A percentile compares a stretch with the other conserved stretches of the same genome.
phyloP scores from a whole-genome alignment of 495 filamentous ascomycete genomes.

The Penicillium arizonense region DNA sequence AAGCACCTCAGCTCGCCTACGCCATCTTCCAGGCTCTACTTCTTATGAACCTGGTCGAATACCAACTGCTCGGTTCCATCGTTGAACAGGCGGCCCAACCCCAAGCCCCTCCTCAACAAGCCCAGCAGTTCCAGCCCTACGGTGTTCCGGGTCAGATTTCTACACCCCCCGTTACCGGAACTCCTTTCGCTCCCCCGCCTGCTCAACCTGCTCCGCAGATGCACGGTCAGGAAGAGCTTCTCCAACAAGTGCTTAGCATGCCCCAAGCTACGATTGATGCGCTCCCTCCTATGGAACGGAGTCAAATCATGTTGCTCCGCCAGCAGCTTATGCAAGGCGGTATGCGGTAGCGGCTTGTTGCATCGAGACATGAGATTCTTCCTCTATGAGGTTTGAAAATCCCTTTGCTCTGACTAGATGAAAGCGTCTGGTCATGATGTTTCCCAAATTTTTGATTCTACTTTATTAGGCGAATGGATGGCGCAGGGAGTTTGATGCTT shows the following conservation, averaged over 20 bases:
- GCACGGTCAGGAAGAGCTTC: conserved; percentile 61
- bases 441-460: neutral
- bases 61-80: conserved; percentile 52
- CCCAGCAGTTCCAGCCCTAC: conserved; percentile 36
- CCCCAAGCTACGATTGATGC: conserved; percentile 72
- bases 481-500: conserved; percentile 8
- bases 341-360: conserved; percentile 31
- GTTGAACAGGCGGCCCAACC: conserved; percentile 53
- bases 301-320: conserved; percentile 72
- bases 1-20: conserved; percentile 91
- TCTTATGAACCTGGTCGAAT: conserved; percentile 88
- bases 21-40: conserved; percentile 95
- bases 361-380: too few species aligned
- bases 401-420: too few species aligned
- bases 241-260: conserved; percentile 74
- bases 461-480: conserved; percentile 5
- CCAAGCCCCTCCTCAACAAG: conserved; percentile 29
- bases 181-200: conserved; percentile 53
- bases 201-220: conserved; percentile 42
- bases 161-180: conserved; percentile 57
- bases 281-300: conserved; percentile 67
- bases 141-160: conserved; percentile 43
- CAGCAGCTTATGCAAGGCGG: conserved; percentile 51
- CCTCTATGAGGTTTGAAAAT: too few species aligned
- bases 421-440: neutral